Evolutionary conservation across 257 asterid genomes (phyloP).

Genomic region (Petrea volubilis): DNA sequence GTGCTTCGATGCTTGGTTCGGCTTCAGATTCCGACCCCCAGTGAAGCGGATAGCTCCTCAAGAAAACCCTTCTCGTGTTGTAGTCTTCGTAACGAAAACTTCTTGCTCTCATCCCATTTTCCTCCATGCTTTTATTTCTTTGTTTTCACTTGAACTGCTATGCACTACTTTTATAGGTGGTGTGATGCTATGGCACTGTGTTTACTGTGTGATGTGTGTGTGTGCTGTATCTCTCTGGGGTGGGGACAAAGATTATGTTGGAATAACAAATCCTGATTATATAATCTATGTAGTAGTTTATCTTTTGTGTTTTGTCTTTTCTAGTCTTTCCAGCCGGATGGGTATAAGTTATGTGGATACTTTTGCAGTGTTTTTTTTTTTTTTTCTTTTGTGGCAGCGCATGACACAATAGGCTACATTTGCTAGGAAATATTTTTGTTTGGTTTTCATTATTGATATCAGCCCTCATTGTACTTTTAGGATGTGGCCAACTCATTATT

Average conservation of each 20-base stretch:
- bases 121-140: slow-evolving; percentile 37
- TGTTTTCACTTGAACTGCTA: neutral
- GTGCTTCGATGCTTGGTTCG: slow-evolving; percentile 33
- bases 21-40: slow-evolving; percentile 52
- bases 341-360: neutral
- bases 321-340: slow-evolving; percentile 22
- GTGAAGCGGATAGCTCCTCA: slow-evolving; percentile 86
- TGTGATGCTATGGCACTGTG: slow-evolving; percentile 1
- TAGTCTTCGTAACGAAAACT: slow-evolving; percentile 73
- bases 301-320: slow-evolving; percentile 8
- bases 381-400: too few species aligned
- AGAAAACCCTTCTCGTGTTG: slow-evolving; percentile 69
- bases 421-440: slow-evolving; percentile 23
- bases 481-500: slow-evolving; percentile 19
- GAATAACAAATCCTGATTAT: slow-evolving; percentile 12
- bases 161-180: slow-evolving; percentile 28
- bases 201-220: slow-evolving; percentile 8
- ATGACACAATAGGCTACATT: slow-evolving; percentile 27
- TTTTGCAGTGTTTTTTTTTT: slow-evolving; percentile 3
- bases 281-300: slow-evolving; percentile 29
- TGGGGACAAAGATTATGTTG: slow-evolving; percentile 21
- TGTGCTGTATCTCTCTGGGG: slow-evolving; percentile 29
- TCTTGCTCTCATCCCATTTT: slow-evolving; percentile 48
- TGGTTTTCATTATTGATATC: neutral
- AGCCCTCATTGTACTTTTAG: neutral